phyloP scores from a whole-genome alignment of 768 basidiomycete genomes.

The Porpolomopsis calyptriformis region DNA sequence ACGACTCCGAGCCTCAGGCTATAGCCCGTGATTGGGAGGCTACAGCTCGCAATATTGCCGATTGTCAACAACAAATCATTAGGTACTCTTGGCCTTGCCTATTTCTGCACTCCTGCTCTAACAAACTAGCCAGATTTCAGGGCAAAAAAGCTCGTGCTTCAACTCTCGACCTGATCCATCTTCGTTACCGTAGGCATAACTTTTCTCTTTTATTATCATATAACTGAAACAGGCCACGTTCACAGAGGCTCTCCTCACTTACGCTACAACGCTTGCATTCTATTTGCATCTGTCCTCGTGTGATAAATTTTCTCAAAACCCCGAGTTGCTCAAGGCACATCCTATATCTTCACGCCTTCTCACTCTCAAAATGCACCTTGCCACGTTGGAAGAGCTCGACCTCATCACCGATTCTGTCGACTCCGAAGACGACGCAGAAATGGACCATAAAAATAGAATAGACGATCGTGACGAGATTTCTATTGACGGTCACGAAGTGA shows the following conservation, averaged over 20 bases:
- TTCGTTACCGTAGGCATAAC: conserved; percentile 73
- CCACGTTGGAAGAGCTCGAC: conserved; percentile 78
- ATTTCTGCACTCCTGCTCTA: neutral
- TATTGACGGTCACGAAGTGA: conserved; percentile 32
- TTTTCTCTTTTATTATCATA: neutral
- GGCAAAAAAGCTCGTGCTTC: conserved; percentile 39
- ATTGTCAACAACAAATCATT: conserved; percentile 41
- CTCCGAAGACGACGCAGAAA: conserved; percentile 27
- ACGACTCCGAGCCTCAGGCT: conserved; percentile 68
- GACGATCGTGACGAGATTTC: conserved; percentile 27
- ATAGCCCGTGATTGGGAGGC: conserved; percentile 80
- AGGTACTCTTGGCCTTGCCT: conserved; percentile 27
- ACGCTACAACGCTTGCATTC: conserved; percentile 83
- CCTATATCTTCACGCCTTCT: conserved; percentile 71
- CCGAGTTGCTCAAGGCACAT: conserved; percentile 52
- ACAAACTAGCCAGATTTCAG: conserved; percentile 32
- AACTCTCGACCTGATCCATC: conserved; percentile 60
- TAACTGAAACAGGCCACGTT: conserved; percentile 3
- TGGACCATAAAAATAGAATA: conserved; percentile 28
- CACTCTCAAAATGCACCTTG: conserved; percentile 70
- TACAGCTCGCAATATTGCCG: conserved; percentile 42
- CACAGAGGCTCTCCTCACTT: conserved; percentile 87
- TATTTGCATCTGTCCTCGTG: conserved; percentile 80
- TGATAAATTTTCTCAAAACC: conserved; percentile 50
- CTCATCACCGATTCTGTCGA: conserved; percentile 49